Evolutionary conservation across 2,329 filamentous ascomycete species (phyloP).

Genomic region (Penicillium sp.): DNA sequence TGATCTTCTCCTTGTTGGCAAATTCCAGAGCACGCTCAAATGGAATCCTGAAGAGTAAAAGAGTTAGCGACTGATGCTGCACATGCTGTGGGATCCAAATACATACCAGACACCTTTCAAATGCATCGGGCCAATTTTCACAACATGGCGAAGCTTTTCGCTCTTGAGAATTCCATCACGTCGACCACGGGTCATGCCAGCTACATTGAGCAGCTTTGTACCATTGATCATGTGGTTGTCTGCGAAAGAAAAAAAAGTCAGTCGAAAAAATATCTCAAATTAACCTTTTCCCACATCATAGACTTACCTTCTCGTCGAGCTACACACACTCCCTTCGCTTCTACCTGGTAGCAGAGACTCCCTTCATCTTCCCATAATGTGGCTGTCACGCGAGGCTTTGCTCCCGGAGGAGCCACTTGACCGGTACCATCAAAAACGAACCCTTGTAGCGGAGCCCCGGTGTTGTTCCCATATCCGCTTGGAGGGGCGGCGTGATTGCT

Average conservation of each 20-base stretch:
- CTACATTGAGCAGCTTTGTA: constrained; percentile 93
- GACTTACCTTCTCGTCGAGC: constrained; percentile 81
- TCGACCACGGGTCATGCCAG: constrained; percentile 94
- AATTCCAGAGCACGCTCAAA: constrained; percentile 98
- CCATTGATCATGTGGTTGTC: constrained; percentile 99
- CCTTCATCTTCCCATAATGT: constrained; percentile 98
- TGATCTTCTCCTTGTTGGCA: constrained; percentile 99
- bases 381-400: constrained; percentile 94
- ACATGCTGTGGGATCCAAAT: background rate
- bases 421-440: constrained; percentile 79
- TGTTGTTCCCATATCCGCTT: constrained; percentile 40
- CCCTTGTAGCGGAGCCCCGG: constrained; percentile 45
- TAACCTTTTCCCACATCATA: background rate
- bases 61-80: background rate
- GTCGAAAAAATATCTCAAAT: background rate
- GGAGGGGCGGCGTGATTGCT: constrained; percentile 37
- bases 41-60: constrained; percentile 70
- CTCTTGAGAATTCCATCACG: constrained; percentile 96
- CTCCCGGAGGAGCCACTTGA: constrained; percentile 85
- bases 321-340: constrained; percentile 93
- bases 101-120: constrained; percentile 93
- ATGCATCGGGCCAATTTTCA: constrained; percentile 99
- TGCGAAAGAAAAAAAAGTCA: constrained; percentile 36
- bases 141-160: constrained; percentile 93
- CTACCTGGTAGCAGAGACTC: constrained; percentile 95